Base-by-base conservation (phyloP, 306 rosid species). In the Quercus aquifolioides region DNA sequence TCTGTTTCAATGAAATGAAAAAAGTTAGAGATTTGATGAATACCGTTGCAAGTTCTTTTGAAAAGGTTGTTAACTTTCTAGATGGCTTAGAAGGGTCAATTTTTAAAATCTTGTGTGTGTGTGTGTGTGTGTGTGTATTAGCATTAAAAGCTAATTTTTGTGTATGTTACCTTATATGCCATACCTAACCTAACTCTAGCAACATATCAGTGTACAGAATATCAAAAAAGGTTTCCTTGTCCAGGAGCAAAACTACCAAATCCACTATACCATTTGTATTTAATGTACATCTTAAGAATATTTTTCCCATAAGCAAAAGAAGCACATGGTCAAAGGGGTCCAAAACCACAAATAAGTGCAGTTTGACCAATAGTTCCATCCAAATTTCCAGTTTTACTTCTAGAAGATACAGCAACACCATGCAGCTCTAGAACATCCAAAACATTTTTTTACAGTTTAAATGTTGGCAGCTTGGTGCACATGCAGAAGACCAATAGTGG, bases 1-100 rank as follows among this genome's bases (percentile, higher is more conserved):
- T 83, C 99, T 92, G 92, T 75, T 88, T 77, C 80, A 84, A 71
- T 70, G 68, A 63, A 69, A 35, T 54, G 76, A 21, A 54, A 72
- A 41, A 41, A 19, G 75, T 87, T 78, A 88, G 78, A 74, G 73
- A 52, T 60, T 5, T 74, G 52, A 41, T 20, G 71, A 30, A 15
- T 20, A 74, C 31, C 62, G 15, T 41, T 38, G 49, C 55, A 33
- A 54, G 18, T 52, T 33, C 74, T 15, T 74, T n/a, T 20, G 55
- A 62, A 77, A 59, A 25, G 30, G 41, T 55, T 28, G 71, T 26
- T 51, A 28, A 67, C 25, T 75, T 65, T 76, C 35, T 20, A 2
- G 23, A 69, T 5, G 18, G 10, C 25, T 30, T 82, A 55, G 52
- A 82, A 73, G 41, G 80, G 62, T 31, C 56, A 67, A 51, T 49